Evolutionary conservation across 2,329 filamentous ascomycete genomes (phyloP), one percentile per base, ranked within the genome.

Genomic region (Exophiala mesophila): DNA sequence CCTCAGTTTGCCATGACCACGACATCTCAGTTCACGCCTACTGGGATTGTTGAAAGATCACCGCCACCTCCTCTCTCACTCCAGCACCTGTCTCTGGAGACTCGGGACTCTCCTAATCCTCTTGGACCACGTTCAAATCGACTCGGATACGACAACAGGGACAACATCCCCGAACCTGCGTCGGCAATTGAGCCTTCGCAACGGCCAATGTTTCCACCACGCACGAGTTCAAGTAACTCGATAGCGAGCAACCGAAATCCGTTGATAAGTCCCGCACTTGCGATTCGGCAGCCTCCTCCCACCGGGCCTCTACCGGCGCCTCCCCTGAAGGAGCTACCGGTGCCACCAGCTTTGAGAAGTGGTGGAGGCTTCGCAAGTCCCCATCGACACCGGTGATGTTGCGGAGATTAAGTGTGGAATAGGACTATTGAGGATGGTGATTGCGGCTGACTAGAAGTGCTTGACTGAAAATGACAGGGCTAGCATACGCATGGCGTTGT

Each of bases 211-310:
- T 62, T 68, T 45, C 59, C 56, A 10, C 62, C 64, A 21, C 62
- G 66, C 20, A 65, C 64, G n/a, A 68, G 65, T 51, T 54, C 50
- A 32, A 55, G 45, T 36, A 38, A 41, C 19, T 49, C 43, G 18
- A 36, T 38, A 24, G 43, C 44, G 16, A 41, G 39, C 17, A 41
- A 40, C 26, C 40, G 46, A 38, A 42, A 61, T 59, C 39, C 60
- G 57, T 18, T 59, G 57, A 41, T 64, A 37, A 77, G 75, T 2
- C 82, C 83, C 41, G 76, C 73, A 24, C 67, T 88, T 36, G 81
- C 83, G 1, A 74, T 84, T 44, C 76, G 83, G 34, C 72, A 76
- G 32, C 80, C 74, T 20, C 78, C 80, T 28, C 63, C 66, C 5
- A 73, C 74, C 3, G 74, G 69, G 19, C 70, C 76, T 6, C 67